These are phyloP conservation scores for Glycyrrhiza uralensis DNA, from an alignment of 306 rosid genomes.

Conservation along the genomic window DNA sequence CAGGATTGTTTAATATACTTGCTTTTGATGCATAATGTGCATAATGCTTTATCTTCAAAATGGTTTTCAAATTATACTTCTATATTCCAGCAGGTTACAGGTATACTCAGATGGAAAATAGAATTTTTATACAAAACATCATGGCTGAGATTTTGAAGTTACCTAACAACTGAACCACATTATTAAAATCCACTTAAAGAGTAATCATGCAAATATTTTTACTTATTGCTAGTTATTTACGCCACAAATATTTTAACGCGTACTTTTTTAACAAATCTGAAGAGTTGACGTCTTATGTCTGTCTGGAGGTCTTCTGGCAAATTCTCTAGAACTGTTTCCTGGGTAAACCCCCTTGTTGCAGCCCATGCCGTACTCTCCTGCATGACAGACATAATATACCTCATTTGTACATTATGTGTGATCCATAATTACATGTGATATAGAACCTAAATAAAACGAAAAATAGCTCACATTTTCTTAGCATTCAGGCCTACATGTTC, in stretches of 20 bases:
- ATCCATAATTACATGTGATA: background rate
- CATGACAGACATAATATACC: conserved; percentile 5
- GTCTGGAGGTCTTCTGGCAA: conserved; percentile 89
- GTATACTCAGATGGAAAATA: background rate
- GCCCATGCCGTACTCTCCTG: conserved; percentile 76
- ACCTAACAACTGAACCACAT: background rate
- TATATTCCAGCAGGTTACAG: background rate
- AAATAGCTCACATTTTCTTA: background rate
- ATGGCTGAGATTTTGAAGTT: background rate
- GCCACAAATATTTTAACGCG: background rate
- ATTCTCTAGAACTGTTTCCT: conserved; percentile 64
- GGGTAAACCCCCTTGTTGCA: conserved; percentile 93
- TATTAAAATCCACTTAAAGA: background rate
- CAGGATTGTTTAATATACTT: background rate
- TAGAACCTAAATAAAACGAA: background rate
- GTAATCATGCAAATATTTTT: background rate
- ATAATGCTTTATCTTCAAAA: no score
- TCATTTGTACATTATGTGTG: background rate
- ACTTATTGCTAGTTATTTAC: conserved; percentile 2
- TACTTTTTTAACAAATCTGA: conserved; percentile 31
- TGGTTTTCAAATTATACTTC: background rate
- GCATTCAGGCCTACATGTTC: background rate
- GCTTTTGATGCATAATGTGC: background rate
- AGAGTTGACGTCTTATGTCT: conserved; percentile 83
- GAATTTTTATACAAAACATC: background rate